Evolutionary conservation across 352 stramenopile species (phyloP).

Genomic region (Globisporangium radiosum): DNA sequence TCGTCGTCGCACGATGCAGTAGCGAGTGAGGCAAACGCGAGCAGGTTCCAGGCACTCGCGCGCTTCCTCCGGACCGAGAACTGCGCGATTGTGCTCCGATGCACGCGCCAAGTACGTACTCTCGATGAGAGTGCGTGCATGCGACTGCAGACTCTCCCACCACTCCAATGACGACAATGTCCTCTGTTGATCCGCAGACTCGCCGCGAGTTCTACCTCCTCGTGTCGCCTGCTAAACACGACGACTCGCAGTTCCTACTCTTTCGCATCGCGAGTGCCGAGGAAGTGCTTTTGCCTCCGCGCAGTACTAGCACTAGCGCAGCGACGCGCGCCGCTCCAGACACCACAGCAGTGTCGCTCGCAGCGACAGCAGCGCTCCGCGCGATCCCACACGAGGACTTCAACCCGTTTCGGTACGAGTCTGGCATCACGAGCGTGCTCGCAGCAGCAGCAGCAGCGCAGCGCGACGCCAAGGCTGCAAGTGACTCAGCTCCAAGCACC

Average conservation of each 20-base stretch:
- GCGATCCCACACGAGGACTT: constrained; percentile 17
- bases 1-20: not conserved
- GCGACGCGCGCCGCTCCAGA: not conserved
- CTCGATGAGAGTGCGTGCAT: not conserved
- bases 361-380: constrained; percentile 2
- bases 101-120: constrained; percentile 5
- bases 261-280: constrained; percentile 28
- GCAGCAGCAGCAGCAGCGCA: not conserved
- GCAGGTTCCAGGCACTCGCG: constrained; percentile 12
- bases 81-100: constrained; percentile 16
- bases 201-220: constrained; percentile 17
- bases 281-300: constrained; percentile 21
- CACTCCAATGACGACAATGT: too few species aligned
- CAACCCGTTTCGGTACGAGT: constrained; percentile 30
- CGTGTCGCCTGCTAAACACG: not conserved
- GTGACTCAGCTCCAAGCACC: not conserved
- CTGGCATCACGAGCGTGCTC: not conserved
- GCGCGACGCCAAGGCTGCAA: not conserved
- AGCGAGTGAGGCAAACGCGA: constrained; percentile 1
- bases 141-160: too few species aligned
- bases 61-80: constrained; percentile 10
- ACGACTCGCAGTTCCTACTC: constrained; percentile 17
- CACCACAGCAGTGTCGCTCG: not conserved
- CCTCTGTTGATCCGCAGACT: constrained; percentile 1
- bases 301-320: not conserved